Evolutionary conservation across 352 stramenopile genomes (phyloP).

Genomic region (Globisporangium polare): DNA sequence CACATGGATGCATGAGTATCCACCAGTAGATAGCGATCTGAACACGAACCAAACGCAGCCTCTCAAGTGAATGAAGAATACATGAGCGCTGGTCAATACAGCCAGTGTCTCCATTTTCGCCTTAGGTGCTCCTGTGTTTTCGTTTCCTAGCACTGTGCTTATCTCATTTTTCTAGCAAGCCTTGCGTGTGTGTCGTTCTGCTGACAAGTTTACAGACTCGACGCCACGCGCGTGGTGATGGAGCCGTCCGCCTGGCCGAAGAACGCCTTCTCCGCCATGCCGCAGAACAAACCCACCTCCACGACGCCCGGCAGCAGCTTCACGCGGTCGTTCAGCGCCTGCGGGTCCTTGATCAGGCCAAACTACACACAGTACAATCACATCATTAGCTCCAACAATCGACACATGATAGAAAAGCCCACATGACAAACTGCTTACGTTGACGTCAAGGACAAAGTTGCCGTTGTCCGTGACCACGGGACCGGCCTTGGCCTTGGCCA

Average conservation of each 20-base stretch:
- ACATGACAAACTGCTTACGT: slow-evolving; percentile 20
- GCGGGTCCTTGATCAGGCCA: slow-evolving; percentile 63
- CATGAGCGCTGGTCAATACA: no score
- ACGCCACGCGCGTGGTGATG: slow-evolving; percentile 55
- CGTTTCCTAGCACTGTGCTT: neutral
- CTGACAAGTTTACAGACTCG: slow-evolving; percentile 20
- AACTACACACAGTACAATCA: slow-evolving; percentile 32
- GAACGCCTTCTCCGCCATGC: slow-evolving; percentile 87
- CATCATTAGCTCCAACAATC: neutral
- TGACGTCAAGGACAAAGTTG: slow-evolving; percentile 89
- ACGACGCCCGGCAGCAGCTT: slow-evolving; percentile 86
- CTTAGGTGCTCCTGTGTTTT: neutral
- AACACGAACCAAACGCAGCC: no score
- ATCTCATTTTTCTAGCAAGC: neutral
- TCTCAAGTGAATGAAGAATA: no score
- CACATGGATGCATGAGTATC: neutral
- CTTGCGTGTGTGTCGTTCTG: slow-evolving; percentile 8
- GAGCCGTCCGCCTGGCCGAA: slow-evolving; percentile 85
- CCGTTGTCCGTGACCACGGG: slow-evolving; percentile 98
- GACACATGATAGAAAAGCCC: neutral
- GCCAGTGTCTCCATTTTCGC: neutral
- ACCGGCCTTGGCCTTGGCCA: slow-evolving; percentile 90
- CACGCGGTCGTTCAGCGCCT: slow-evolving; percentile 57
- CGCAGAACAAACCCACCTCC: slow-evolving; percentile 85
- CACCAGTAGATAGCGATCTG: neutral